Percentiles rank a stretch among this genome's conserved stretches.
Evolutionary conservation across 768 basidiomycete species (phyloP).

Genomic region (Albatrellus ellisii): DNA sequence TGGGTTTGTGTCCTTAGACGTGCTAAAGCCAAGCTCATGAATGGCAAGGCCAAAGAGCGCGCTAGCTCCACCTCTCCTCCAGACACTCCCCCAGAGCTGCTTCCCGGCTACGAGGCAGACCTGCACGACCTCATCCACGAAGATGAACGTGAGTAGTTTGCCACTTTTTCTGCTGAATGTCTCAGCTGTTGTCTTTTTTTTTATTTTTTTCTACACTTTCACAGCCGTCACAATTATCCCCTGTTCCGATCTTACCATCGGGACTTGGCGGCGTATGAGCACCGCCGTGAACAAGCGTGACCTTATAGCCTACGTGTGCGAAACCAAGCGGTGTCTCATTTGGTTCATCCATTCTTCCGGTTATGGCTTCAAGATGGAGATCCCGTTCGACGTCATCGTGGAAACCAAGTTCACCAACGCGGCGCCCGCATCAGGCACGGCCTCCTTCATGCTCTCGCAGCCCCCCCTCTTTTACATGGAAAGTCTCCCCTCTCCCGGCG

Average conservation of each 20-base stretch:
- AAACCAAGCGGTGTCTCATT: conserved; percentile 46
- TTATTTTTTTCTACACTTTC: background rate
- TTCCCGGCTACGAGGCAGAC: conserved; percentile 41
- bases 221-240: conserved; percentile 66
- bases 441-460: conserved; percentile 49
- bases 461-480: conserved; percentile 64
- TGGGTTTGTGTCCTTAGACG: conserved; percentile 30
- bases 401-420: conserved; percentile 43
- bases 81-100: conserved; percentile 37
- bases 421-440: conserved; percentile 42
- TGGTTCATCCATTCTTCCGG: conserved; percentile 74
- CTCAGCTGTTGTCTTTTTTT: background rate
- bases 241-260: conserved; percentile 61
- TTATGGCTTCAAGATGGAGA: conserved; percentile 75
- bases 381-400: conserved; percentile 52
- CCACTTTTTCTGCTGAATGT: background rate
- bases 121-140: conserved; percentile 60
- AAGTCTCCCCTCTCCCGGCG: conserved; percentile 21
- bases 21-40: conserved; percentile 68
- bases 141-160: conserved; percentile 47
- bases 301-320: conserved; percentile 65
- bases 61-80: conserved; percentile 28
- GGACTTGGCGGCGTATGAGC: conserved; percentile 66
- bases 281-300: conserved; percentile 42
- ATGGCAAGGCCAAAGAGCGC: conserved; percentile 37